Base-by-base conservation (phyloP, 805 yeast genomes). In the Lachancea sp. region DNA sequence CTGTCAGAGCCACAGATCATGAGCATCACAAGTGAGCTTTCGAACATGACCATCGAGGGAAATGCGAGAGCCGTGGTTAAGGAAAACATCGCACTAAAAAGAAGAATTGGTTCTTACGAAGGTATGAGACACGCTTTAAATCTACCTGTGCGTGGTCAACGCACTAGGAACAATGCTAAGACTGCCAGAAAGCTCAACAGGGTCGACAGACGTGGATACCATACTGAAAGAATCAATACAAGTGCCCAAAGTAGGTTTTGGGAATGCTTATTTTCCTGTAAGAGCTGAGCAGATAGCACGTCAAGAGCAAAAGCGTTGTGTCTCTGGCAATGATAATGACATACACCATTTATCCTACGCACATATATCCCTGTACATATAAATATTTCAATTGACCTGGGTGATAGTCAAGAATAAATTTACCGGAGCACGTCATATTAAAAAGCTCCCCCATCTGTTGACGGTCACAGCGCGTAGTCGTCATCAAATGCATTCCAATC, bases 71-170 rank as follows among this genome's bases (percentile, higher is more conserved):
- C 88, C 32, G 72, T 82, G 46, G 72, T 87, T 20, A 75, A 83
- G 53, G 80, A 78, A 29, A 87, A 90, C 60, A 92, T 92, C 50
- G 72, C 73, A 29, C 67, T 83, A 54, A 88, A 87, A 74, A 78
- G 83, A 61, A 68, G 71, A 41, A 89, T 83, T 38, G 96, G 96
- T 20, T 78, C 89, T 15, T 86, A 84, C 59, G 80, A 78, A 41
- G 98, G 98, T 68, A 64, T 81, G 58, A 80, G 97, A 66, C 97
- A 92, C 60, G 83, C 88, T 32, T 69, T 78, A 63, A 90, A 94
- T 42, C 60, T 76, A 24, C 92, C 94, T 15, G 90, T 81, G 19
- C 74, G 74, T 60, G 98, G 98, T 54, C 97, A 92, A 71, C 74
- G 82, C 46, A 92, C 98, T 13, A 79, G 86, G 69, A 85, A 83